These are phyloP conservation scores for Cunninghamia lanceolata DNA, from an alignment of 75 land plant species.

Conservation along the genomic window DNA sequence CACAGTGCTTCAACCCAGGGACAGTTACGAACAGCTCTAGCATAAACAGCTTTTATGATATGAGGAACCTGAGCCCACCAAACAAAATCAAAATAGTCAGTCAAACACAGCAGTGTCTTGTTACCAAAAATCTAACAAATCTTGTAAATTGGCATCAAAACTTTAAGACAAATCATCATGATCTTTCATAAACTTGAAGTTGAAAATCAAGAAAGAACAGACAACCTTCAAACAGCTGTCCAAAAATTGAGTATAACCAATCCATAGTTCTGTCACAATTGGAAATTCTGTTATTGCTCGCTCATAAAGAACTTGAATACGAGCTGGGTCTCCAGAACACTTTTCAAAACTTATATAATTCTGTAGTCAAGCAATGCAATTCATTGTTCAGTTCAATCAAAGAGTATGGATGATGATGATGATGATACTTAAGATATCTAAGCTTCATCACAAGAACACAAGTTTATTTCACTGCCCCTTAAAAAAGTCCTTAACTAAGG, in stretches of 20 bases:
- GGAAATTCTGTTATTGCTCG: conserved; percentile 91
- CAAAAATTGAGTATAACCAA: conserved; percentile 74
- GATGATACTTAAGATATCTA: background rate
- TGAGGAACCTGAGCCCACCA: conserved; percentile 51
- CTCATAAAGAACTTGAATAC: conserved; percentile 88
- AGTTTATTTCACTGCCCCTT: background rate
- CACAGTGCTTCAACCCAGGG: conserved; percentile 90
- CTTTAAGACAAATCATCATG: background rate
- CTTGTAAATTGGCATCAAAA: background rate
- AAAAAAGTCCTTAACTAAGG: background rate
- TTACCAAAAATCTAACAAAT: background rate
- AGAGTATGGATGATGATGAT: background rate
- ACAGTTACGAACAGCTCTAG: conserved; percentile 84
- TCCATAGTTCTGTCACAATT: conserved; percentile 84
- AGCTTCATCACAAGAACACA: background rate
- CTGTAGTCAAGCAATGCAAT: conserved; percentile 36
- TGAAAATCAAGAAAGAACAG: background rate
- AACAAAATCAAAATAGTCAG: background rate
- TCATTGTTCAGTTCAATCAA: background rate
- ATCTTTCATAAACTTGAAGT: background rate
- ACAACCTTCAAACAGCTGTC: conserved; percentile 79
- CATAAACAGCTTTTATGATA: conserved; percentile 58
- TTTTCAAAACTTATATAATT: conserved; percentile 77
- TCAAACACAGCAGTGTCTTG: background rate
- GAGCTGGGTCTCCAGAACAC: conserved; percentile 84